Evolutionary conservation across 805 yeast genomes (phyloP), one percentile per base, ranked within the genome.

Genomic region (Teunomyces stri): DNA sequence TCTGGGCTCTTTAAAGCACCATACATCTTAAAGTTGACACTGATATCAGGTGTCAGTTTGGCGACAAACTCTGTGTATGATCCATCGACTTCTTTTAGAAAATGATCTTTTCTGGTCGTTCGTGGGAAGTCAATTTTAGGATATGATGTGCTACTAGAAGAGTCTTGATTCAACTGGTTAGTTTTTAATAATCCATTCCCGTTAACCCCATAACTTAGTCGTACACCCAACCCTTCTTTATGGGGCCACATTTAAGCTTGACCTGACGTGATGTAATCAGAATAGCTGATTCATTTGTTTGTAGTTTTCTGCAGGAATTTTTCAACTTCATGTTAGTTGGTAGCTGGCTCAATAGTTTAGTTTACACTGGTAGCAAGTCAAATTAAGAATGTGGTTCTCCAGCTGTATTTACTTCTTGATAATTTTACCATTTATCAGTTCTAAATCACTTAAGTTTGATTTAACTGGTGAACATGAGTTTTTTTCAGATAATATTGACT

Each of bases 391-490:
- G 22, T 43, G 38, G 27, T 31, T 13, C 13, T 10, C n/a, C 11
- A 29, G 15, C 28, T 48, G 41, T 28, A n/a, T 33, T 18, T 15
- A 41, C 11, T 29, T 42, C 18, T 30, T 46, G 25, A 18, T 33
- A 41, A 16, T 4, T n/a, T 46, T 30, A 47, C 21, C 21, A n/a
- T 28, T 34, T 15, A n/a, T 48, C 20, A 33, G 12, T 3, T 44
- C 50, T n/a, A 57, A 50, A 3, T 56, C 54, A 39, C 28, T 52
- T 12, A 48, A 52, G 33, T 65, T 65, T 49, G 64, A 66, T 47
- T 28, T 64, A 6, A 38, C 49, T 42, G 58, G 40, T 6, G 52
- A 48, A 15, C 21, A 33, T 3, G 30, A n/a, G 15, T 40, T 12
- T 7, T 13, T 27, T 9, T 34, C 38, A 10, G 34, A 16, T 15